Percentiles rank a stretch among this genome's conserved stretches.
These are phyloP conservation scores for Ceratobasidium sp. DNA, from an alignment of 1,284 basidiomycete genomes.

Conservation along the genomic window DNA sequence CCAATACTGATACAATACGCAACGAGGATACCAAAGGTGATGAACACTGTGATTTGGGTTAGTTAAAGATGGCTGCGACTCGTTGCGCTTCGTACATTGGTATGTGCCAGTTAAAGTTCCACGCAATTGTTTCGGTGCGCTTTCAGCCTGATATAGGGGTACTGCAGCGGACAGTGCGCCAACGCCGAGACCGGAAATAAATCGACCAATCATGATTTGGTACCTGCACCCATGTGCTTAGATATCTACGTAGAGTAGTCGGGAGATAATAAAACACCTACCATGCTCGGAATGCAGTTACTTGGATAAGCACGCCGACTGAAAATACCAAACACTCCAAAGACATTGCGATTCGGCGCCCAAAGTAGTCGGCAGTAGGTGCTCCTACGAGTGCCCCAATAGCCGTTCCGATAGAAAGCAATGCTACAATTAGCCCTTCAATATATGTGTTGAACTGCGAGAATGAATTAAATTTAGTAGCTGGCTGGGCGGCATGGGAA, in stretches of 20 bases:
- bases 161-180: slow-evolving; percentile 79
- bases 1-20: slow-evolving; percentile 62
- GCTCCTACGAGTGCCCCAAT: slow-evolving; percentile 67
- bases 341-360: slow-evolving; percentile 74
- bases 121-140: slow-evolving; percentile 77
- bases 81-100: slow-evolving; percentile 38
- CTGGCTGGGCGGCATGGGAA: slow-evolving; percentile 57
- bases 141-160: slow-evolving; percentile 80
- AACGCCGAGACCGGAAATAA: slow-evolving; percentile 71
- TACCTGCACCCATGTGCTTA: slow-evolving; percentile 6
- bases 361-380: slow-evolving; percentile 69
- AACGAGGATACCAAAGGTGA: slow-evolving; percentile 78
- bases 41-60: slow-evolving; percentile 57
- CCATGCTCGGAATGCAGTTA: slow-evolving; percentile 61
- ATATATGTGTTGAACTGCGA: slow-evolving; percentile 44
- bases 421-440: slow-evolving; percentile 67
- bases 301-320: slow-evolving; percentile 73
- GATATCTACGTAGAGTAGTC: slow-evolving; percentile 54
- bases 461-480: slow-evolving; percentile 42
- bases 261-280: slow-evolving; percentile 44
- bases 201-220: slow-evolving; percentile 65
- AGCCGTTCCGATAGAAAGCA: slow-evolving; percentile 72
- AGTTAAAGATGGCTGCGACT: neutral
- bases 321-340: slow-evolving; percentile 70
- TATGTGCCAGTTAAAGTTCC: slow-evolving; percentile 66